Evolutionary conservation across 176 grass and related monocot genomes (phyloP).

Genomic region (Carex parvula): DNA sequence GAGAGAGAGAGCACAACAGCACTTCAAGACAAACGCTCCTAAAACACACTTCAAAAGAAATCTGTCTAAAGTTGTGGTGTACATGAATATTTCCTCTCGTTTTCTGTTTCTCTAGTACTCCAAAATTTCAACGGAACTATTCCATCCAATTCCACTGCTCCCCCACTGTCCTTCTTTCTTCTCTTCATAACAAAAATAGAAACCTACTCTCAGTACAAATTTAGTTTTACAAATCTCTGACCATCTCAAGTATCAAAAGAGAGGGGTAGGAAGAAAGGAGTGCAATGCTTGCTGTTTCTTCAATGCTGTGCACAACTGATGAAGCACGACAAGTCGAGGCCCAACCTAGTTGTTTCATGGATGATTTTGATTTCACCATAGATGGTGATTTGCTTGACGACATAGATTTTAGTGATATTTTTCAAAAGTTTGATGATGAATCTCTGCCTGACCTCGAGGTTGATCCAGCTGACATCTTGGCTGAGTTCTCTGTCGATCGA

Average conservation of each 20-base stretch:
- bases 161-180: constrained; percentile 15
- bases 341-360: not conserved
- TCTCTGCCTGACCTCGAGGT: constrained; percentile 74
- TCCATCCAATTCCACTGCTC: not conserved
- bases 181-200: not conserved
- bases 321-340: constrained; percentile 18
- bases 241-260: not conserved
- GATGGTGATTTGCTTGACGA: constrained; percentile 38
- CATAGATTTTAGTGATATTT: constrained; percentile 88
- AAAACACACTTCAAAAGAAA: constrained; percentile 52
- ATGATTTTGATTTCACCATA: constrained; percentile 58
- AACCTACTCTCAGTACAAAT: not conserved
- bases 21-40: constrained; percentile 40
- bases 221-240: not conserved
- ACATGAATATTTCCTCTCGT: constrained; percentile 38
- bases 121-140: constrained; percentile 33
- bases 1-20: constrained; percentile 39
- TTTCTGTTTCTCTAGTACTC: constrained; percentile 38
- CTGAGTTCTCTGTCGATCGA: constrained; percentile 24
- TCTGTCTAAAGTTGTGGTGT: constrained; percentile 67
- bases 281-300: constrained; percentile 53
- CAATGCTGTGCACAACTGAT: constrained; percentile 23
- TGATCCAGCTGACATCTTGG: constrained; percentile 65
- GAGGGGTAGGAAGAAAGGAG: not conserved
- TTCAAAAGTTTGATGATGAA: constrained; percentile 59